phyloP scores from a whole-genome alignment of 768 basidiomycete genomes.

The Suillus tomentosus region DNA sequence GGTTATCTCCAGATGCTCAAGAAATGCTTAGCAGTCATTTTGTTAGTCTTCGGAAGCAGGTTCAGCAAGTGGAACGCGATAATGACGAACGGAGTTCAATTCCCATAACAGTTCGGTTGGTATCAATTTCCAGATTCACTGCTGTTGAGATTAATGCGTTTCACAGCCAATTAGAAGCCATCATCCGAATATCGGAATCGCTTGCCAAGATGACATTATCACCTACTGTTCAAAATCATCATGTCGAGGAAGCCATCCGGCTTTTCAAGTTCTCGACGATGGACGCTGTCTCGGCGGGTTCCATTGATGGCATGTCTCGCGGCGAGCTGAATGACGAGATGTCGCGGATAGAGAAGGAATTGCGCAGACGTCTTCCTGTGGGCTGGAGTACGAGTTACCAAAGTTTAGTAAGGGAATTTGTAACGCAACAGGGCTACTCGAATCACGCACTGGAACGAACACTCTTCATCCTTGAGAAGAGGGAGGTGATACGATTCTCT shows the following conservation, averaged over 20 bases:
- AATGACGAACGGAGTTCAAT: constrained; percentile 98
- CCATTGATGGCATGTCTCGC: constrained; percentile 88
- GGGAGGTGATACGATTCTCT: constrained; percentile 91
- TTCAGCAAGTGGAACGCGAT: constrained; percentile 93
- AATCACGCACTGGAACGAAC: constrained; percentile 90
- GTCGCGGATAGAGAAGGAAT: constrained; percentile 83
- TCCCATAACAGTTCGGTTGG: constrained; percentile 94
- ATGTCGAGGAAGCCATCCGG: constrained; percentile 97
- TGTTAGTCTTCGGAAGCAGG: constrained; percentile 88
- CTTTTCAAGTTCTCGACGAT: constrained; percentile 99
- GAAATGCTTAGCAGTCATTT: constrained; percentile 97
- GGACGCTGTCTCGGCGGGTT: constrained; percentile 96
- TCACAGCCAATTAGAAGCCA: constrained; percentile 88
- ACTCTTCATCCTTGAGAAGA: constrained; percentile 89
- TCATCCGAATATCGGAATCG: constrained; percentile 97
- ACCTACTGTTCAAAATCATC: constrained; percentile 82
- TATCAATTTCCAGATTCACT: constrained; percentile 16
- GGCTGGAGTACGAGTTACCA: constrained; percentile 98
- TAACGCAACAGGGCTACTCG: constrained; percentile 88
- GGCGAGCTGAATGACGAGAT: constrained; percentile 95
- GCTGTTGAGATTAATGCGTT: constrained; percentile 2
- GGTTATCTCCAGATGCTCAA: constrained; percentile 89
- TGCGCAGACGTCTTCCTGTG: constrained; percentile 80
- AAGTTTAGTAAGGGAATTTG: constrained; percentile 90
- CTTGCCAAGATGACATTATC: constrained; percentile 93